Evolutionary conservation across 1,284 basidiomycete species (phyloP), one percentile per base, ranked within the genome.

Genomic region (Inonotus hispidus): DNA sequence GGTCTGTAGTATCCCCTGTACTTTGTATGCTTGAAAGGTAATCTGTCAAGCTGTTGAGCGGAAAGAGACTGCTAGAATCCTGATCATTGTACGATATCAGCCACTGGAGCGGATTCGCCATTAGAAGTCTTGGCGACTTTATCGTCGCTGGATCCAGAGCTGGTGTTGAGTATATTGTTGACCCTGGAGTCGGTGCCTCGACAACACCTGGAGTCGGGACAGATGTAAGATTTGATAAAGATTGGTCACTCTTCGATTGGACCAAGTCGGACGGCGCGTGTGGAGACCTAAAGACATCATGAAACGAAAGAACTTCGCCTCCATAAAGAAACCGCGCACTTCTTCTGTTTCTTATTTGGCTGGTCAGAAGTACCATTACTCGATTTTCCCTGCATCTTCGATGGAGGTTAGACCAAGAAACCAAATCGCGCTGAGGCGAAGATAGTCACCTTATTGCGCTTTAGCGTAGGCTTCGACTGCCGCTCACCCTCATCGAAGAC

Each of bases 401-500:
- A 56, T 56, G 53, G 61, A 53, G 60, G 39, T 47, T 29, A 62
- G 63, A 65, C 61, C 64, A 67, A 57, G 57, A 19, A 21, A 19
- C n/a, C 2, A 39, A 23, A 61, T 66, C 37, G 19, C 8, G 27
- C 14, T 46, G 25, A 21, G 23, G 6, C 39, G 35, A 6, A 16
- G 25, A 54, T 73, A 84, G 72, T 76, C 27, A 93, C 90, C 84
- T 93, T 93, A 65, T 78, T 73, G n/a, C 84, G 79, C 68, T 85
- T 81, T 65, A 86, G 78, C 1, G 79, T 79, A 58, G 80, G 77
- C 64, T 84, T 84, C 16, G 83, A 82, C 65, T 87, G 88, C 46
- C 87, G 86, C 73, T 88, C 88, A 59, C 89, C 90, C 55, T 82
- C 81, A 56, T 91, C 92, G 68, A 92, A 94, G 37, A 93, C 90